phyloP scores from a whole-genome alignment of 1,284 basidiomycete species.

The Malassezia caprae region DNA sequence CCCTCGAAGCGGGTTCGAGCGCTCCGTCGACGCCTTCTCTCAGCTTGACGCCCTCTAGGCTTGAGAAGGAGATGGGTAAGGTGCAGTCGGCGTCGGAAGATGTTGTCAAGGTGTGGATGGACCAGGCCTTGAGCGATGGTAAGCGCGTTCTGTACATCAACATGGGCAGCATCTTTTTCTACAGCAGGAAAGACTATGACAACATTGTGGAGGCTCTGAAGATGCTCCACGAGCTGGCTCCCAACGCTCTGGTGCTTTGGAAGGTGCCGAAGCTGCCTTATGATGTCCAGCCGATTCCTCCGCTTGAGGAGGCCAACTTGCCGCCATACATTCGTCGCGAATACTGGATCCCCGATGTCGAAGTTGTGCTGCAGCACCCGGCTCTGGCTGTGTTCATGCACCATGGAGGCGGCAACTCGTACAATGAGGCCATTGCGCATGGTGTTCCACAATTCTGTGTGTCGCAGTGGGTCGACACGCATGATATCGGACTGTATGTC shows the following conservation, averaged over 20 bases:
- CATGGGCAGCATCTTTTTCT: constrained; percentile 44
- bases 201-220: constrained; percentile 24
- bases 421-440: constrained; percentile 39
- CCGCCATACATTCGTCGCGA: constrained; percentile 30
- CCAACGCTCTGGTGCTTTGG: constrained; percentile 25
- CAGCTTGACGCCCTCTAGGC: not conserved
- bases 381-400: constrained; percentile 30
- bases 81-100: constrained; percentile 2
- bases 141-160: constrained; percentile 40
- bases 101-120: constrained; percentile 24
- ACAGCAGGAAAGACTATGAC: constrained; percentile 27
- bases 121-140: constrained; percentile 20
- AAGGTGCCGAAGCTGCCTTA: constrained; percentile 24
- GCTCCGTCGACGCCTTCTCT: constrained; percentile 10
- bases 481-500: constrained; percentile 28
- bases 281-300: constrained; percentile 18
- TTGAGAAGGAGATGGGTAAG: constrained; percentile 12
- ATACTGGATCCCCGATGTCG: constrained; percentile 27
- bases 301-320: constrained; percentile 21
- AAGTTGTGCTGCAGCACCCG: constrained; percentile 32
- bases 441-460: constrained; percentile 37
- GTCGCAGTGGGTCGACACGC: constrained; percentile 38
- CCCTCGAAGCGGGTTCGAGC: constrained; percentile 1
- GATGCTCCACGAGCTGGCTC: constrained; percentile 20
- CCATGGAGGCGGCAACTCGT: constrained; percentile 43